Base-by-base conservation (phyloP, 2,329 filamentous ascomycete species). In the Sclerotinia minor region DNA sequence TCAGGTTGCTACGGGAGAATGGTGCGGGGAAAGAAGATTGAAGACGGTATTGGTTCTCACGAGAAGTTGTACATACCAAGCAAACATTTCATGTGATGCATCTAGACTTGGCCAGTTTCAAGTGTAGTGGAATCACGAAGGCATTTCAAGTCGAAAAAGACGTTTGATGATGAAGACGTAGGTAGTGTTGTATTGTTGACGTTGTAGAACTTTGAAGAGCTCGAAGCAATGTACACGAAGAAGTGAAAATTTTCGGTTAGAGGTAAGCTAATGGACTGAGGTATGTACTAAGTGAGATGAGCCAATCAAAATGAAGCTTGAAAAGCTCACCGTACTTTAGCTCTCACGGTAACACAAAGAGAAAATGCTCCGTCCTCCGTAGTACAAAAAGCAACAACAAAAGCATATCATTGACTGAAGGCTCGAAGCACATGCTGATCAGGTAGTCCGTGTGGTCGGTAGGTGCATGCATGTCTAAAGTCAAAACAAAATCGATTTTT, bases 1-100 rank as follows among this genome's bases (percentile, higher is more conserved):
- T 73, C 71, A 73, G 57, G 65, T 60, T 65, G 68, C 63, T 67
- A 50, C 60, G 58, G 35, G 32, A 29, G 35, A 58, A 49, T 47
- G 26, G n/a, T 47, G 26, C 17, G 17, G 11, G n/a, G 19, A 35
- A 24, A 15, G 55, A 29, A 44, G 29, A 45, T 45, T 49, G 32
- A 35, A 35, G 15, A 35, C n/a, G 44, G 5, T 21, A 26, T 15
- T n/a, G 19, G 24, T 53, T 41, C 17, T 53, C 50, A 15, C 26
- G 32, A 29, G 63, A 38, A 35, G 11, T 24, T n/a, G 52, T 49
- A 67, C 65, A 15, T 67, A 67, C 64, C 64, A 67, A 63, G 55
- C 64, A 67, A 53, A 60, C 54, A 60, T 50, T 52, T 67, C 54
- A 60, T 15, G 21, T 49, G 19, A 38, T 55, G 52, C 29, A 32